Conservation (phyloP, 345 rosid species). For the Salix udensis region DNA sequence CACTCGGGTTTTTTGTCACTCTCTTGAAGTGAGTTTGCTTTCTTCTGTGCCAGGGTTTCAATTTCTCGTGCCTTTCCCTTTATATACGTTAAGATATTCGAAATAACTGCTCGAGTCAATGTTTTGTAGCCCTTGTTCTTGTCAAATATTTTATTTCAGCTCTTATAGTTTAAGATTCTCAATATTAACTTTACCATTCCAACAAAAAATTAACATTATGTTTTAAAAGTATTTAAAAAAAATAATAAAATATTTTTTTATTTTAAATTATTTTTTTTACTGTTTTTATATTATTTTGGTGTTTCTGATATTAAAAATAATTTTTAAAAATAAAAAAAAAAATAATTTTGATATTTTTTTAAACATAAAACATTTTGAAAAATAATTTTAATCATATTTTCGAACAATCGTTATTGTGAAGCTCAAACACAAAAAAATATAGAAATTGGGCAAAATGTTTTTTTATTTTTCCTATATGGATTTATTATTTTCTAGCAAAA, state of each 20-base stretch:
- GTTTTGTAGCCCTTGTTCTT: background rate
- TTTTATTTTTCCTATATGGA: background rate
- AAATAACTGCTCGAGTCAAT: background rate
- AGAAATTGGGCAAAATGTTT: background rate
- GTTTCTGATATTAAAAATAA: too few species aligned
- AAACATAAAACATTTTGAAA: too few species aligned
- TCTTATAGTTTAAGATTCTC: background rate
- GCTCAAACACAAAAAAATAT: background rate
- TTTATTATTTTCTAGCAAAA: background rate
- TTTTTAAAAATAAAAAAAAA: too few species aligned
- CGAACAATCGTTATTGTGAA: background rate
- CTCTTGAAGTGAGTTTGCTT: background rate
- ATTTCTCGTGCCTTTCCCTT: slow-evolving; percentile 14
- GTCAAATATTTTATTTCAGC: background rate
- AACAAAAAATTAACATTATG: too few species aligned
- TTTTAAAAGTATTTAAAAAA: too few species aligned
- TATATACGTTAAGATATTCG: background rate
- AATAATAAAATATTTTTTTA: too few species aligned
- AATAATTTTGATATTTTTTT: too few species aligned
- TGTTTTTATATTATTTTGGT: too few species aligned
- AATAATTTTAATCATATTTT: rapidly evolving
- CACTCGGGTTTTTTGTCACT: background rate
- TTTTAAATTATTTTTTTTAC: too few species aligned
- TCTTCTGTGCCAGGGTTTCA: background rate
- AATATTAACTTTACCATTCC: too few species aligned